Percentiles rank a stretch among this genome's conserved stretches.
phyloP scores from a whole-genome alignment of 2,329 filamentous ascomycete species.

The Rachicladosporium sp. region DNA sequence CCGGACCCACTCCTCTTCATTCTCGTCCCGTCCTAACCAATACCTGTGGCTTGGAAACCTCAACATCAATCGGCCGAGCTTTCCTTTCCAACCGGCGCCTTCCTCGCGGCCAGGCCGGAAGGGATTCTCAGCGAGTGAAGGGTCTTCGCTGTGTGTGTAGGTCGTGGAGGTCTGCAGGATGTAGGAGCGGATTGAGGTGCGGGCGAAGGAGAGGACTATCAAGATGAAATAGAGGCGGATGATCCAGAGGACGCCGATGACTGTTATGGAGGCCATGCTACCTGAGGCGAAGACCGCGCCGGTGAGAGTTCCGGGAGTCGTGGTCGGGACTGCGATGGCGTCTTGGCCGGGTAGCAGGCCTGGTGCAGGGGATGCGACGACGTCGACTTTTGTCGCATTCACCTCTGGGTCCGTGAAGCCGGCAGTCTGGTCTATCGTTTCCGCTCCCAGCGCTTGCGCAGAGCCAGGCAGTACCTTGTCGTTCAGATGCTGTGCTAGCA shows the following conservation, averaged over 20 bases:
- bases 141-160: slow-evolving; percentile 32
- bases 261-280: slow-evolving; percentile 61
- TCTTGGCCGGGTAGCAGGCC: slow-evolving; percentile 39
- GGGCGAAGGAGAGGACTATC: slow-evolving; percentile 71
- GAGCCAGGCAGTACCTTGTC: slow-evolving; percentile 12
- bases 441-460: slow-evolving; percentile 31
- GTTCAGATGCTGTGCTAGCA: slow-evolving; percentile 48
- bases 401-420: slow-evolving; percentile 53
- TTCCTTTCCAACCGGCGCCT: slow-evolving; percentile 67
- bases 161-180: slow-evolving; percentile 32
- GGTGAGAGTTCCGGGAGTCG: slow-evolving; percentile 34
- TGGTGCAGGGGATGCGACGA: slow-evolving; percentile 36
- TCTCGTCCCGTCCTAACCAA: slow-evolving; percentile 60
- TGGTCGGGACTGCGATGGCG: slow-evolving; percentile 32
- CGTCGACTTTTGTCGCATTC: slow-evolving; percentile 47
- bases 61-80: slow-evolving; percentile 68
- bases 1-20: slow-evolving; percentile 56
- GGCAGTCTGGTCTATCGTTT: slow-evolving; percentile 48
- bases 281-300: slow-evolving; percentile 54
- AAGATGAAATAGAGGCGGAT: slow-evolving; percentile 74
- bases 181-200: slow-evolving; percentile 61
- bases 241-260: slow-evolving; percentile 62
- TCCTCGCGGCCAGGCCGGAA: slow-evolving; percentile 60
- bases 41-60: slow-evolving; percentile 55
- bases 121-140: slow-evolving; percentile 46